A percentile compares a stretch with the other conserved stretches of the same genome.
phyloP scores from a whole-genome alignment of 2,329 filamentous ascomycete species.

The Colletotrichum sp. region DNA sequence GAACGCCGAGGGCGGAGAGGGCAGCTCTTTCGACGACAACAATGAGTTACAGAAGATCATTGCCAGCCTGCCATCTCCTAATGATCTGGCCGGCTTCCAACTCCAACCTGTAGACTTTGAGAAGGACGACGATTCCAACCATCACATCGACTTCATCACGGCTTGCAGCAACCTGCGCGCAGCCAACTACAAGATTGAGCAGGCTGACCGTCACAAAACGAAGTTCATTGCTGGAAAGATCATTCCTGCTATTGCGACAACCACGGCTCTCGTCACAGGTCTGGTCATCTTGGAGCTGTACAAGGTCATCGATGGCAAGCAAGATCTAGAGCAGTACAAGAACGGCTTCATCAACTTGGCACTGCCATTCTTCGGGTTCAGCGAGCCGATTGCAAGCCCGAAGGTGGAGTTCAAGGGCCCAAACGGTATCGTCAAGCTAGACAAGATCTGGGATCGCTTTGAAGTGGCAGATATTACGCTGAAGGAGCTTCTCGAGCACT shows the following conservation, averaged over 20 bases:
- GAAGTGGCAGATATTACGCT: slow-evolving; percentile 88
- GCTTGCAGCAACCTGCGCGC: slow-evolving; percentile 95
- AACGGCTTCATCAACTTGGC: slow-evolving; percentile 98
- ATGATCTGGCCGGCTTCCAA: slow-evolving; percentile 85
- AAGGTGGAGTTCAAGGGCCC: slow-evolving; percentile 89
- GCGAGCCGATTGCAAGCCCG: slow-evolving; percentile 91
- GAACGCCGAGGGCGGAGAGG: slow-evolving; percentile 64
- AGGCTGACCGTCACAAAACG: slow-evolving; percentile 94
- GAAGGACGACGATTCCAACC: slow-evolving; percentile 97
- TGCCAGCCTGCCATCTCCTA: slow-evolving; percentile 76
- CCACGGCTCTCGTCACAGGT: slow-evolving; percentile 93
- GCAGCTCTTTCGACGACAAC: slow-evolving; percentile 69
- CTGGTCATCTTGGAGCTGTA: slow-evolving; percentile 91
- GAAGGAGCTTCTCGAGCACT: slow-evolving; percentile 81
- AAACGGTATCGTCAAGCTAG: slow-evolving; percentile 80
- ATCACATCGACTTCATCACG: slow-evolving; percentile 99
- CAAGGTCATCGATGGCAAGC: slow-evolving; percentile 96
- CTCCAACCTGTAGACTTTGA: slow-evolving; percentile 94
- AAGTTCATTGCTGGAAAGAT: slow-evolving; percentile 99
- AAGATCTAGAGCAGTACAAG: slow-evolving; percentile 98
- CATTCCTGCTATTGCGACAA: slow-evolving; percentile 97
- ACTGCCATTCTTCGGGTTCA: slow-evolving; percentile 97
- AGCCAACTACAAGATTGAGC: slow-evolving; percentile 96
- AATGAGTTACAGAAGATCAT: slow-evolving; percentile 78
- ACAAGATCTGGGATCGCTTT: slow-evolving; percentile 98